Evolutionary conservation across 2,329 filamentous ascomycete species (phyloP), one percentile per base, ranked within the genome.

Genomic region (Cryoendolithus antarcticus): DNA sequence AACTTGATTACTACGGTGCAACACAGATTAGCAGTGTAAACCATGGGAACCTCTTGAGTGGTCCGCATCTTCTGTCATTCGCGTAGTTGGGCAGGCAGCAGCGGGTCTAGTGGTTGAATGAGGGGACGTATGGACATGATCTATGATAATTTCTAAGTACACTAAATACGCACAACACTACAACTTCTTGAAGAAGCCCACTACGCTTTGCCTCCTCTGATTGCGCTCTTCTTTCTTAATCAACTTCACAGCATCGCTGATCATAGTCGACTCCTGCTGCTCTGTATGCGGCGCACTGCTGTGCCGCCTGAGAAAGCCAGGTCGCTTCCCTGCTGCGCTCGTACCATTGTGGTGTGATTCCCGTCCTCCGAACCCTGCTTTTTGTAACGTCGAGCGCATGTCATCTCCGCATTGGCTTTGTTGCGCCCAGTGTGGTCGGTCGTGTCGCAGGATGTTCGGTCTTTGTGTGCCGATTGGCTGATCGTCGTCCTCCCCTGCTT

Each of bases 341-440:
- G 15, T 12, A 21, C 13, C 9, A 29, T 31, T 41, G n/a, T n/a
- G 24, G 7, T 37, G 15, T 10, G 36, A 15, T 9, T 43, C 43
- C 10, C 41, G 32, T 19, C 30, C 34, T 9, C 34, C 24, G 32
- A 38, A 43, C 29, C 6, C 24, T 29, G 10, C 19, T 24, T 7
- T 19, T 24, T 11, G 27, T 11, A 30, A 27, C 7, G 24, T 27
- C 31, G 31, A 32, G 3, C 40, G 24, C 7, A 43, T 24, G 5
- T 47, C 41, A 9, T 43, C 44, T n/a, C 41, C 44, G 30, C 37
- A 41, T 32, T 51, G 46, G 7, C 48, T 46, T 19, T 47, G 43
- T 24, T 52, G 50, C 2, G 38, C 40, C 51, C 51, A 54, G 24
- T 52, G 42, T 3, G 48, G 50, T 4, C 49, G 45, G 35, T 53